Conservation (phyloP, 2,329 filamentous ascomycete genomes). For the Aspergillus sp. region DNA sequence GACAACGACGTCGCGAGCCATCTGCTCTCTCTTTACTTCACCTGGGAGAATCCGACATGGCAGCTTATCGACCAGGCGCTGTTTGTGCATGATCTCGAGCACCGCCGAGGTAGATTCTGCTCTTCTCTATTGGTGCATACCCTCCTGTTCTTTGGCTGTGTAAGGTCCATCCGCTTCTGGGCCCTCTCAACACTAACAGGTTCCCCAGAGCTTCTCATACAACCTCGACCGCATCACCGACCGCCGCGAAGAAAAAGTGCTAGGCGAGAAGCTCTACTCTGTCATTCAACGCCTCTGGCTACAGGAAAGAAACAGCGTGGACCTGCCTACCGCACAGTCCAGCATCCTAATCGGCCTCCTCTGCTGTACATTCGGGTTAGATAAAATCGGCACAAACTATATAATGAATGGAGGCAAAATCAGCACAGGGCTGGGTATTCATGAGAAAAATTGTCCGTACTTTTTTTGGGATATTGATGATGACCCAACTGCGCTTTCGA, state of each 20-base stretch:
- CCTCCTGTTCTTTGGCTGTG: slow-evolving; percentile 24
- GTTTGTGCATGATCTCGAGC: slow-evolving; percentile 23
- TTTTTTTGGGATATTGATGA: slow-evolving; percentile 7
- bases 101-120: slow-evolving; percentile 16
- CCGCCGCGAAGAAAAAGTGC: slow-evolving; percentile 22
- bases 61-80: slow-evolving; percentile 22
- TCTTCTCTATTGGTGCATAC: slow-evolving; percentile 21
- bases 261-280: slow-evolving; percentile 21
- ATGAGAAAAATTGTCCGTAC: slow-evolving; percentile 12
- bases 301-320: slow-evolving; percentile 10
- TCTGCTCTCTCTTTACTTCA: slow-evolving; percentile 24
- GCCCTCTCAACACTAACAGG: neutral
- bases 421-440: slow-evolving; percentile 10
- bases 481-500: slow-evolving; percentile 2
- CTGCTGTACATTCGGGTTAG: slow-evolving; percentile 25
- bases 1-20: slow-evolving; percentile 24
- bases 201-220: slow-evolving; percentile 23
- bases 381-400: slow-evolving; percentile 23
- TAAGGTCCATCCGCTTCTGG: slow-evolving; percentile 1
- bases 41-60: slow-evolving; percentile 28
- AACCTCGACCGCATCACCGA: slow-evolving; percentile 22
- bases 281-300: slow-evolving; percentile 23
- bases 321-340: slow-evolving; percentile 21
- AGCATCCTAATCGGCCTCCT: slow-evolving; percentile 25
- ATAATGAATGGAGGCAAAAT: slow-evolving; percentile 22